phyloP scores from a whole-genome alignment of 768 basidiomycete genomes.

The Termitomyces heimii region DNA sequence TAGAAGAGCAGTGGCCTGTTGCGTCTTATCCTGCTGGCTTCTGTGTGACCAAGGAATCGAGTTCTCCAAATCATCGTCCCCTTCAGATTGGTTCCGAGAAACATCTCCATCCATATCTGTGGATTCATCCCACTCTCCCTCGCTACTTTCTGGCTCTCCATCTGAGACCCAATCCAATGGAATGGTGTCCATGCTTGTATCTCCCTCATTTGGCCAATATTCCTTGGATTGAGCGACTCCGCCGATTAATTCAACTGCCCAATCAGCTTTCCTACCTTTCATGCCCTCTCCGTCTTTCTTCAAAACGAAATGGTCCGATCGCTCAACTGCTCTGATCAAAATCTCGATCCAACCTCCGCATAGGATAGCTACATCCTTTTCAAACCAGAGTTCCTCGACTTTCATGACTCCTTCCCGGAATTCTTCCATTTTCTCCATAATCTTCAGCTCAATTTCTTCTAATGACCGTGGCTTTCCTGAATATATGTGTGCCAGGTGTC shows the following conservation, averaged over 20 bases:
- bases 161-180: constrained; percentile 41
- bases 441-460: constrained; percentile 40
- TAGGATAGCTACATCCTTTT: constrained; percentile 34
- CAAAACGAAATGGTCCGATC: constrained; percentile 31
- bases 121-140: constrained; percentile 23
- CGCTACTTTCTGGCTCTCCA: constrained; percentile 21
- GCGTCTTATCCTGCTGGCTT: constrained; percentile 4
- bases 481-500: constrained; percentile 44
- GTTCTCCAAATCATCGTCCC: constrained; percentile 22
- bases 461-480: constrained; percentile 37
- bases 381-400: constrained; percentile 47
- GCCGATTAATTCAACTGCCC: constrained; percentile 42
- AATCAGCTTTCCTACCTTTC: constrained; percentile 25
- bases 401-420: constrained; percentile 43
- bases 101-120: constrained; percentile 36
- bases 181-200: constrained; percentile 32
- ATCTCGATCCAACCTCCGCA: constrained; percentile 64
- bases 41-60: constrained; percentile 14
- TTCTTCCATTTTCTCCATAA: constrained; percentile 50
- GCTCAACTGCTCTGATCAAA: constrained; percentile 41
- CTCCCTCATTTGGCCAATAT: constrained; percentile 25
- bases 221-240: constrained; percentile 22
- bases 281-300: constrained; percentile 29
- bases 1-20: neutral
- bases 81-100: constrained; percentile 34